Conservation (phyloP, 2,329 filamentous ascomycete genomes). For the Neofusicoccum cordaticola region DNA sequence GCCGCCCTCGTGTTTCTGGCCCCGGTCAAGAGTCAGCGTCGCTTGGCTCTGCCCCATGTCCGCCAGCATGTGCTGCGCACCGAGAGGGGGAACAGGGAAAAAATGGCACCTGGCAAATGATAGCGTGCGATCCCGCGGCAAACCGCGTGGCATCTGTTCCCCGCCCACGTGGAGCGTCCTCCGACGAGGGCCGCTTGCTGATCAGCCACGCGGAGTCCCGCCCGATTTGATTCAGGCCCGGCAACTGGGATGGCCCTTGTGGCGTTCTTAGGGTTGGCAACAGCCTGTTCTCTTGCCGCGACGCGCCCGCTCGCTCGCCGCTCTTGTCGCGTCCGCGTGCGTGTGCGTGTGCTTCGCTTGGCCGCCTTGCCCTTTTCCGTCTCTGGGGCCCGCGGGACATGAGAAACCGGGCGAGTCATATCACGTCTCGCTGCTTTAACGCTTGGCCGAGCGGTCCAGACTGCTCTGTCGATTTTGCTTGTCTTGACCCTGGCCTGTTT, state of each 20-base stretch:
- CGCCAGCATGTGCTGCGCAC: neutral
- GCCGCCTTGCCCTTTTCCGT: neutral
- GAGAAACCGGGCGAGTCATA: neutral
- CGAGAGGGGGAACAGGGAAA: neutral
- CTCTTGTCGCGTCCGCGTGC: neutral
- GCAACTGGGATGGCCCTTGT: neutral
- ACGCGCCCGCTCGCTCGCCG: neutral
- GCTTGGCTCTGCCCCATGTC: neutral
- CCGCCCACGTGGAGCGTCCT: slow-evolving; percentile 12
- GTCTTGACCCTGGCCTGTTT: neutral
- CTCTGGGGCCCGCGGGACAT: neutral
- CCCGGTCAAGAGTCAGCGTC: neutral
- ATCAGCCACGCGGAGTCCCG: slow-evolving; percentile 10
- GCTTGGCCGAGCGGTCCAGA: neutral
- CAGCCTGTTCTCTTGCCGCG: neutral
- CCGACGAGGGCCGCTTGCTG: slow-evolving; percentile 6
- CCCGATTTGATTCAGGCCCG: neutral
- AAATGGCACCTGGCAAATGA: neutral
- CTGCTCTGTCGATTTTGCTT: neutral
- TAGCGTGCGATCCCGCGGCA: slow-evolving; percentile 1
- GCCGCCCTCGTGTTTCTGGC: neutral
- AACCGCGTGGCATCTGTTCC: slow-evolving; percentile 8
- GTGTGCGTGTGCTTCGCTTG: neutral
- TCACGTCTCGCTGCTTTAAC: slow-evolving; percentile 5
- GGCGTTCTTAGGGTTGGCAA: neutral